Base-by-base conservation (phyloP, 257 asterid genomes). In the Solanum arcanum region DNA sequence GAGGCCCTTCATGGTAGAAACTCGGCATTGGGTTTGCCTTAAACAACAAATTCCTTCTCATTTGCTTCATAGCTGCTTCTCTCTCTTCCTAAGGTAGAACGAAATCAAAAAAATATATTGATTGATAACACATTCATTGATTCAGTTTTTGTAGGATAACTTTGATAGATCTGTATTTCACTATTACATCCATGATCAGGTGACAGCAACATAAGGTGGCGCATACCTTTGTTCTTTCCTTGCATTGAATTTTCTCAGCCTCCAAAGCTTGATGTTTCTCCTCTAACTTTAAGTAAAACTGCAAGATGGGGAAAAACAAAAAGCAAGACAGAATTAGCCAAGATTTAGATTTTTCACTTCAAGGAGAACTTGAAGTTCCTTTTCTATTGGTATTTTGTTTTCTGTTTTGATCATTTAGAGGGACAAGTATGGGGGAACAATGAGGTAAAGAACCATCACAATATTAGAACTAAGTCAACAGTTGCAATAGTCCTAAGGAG, bases 1-100 rank as follows among this genome's bases (percentile, higher is more conserved):
- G 98, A 11, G 96, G 98, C 20, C 96, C 98, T 37, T 96, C 99
- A 25, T 94, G 94, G 91, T 96, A 96, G 92, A 96, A 96, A 93
- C 94, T 93, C 78, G 99, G 99, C 99, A 96, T 92, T 18, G 99
- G 98, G 92, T 90, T 92, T 70, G 99, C 99, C 91, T 95, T 96
- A 70, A 96, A 96, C 73, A 70, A 41, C 92, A 95, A 91, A 91
- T 91, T 93, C 90, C 90, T 96, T 88, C 98, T 90, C 80, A 95
- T 90, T 91, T 95, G 98, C 91, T 92, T 95, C 86, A 96, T 91
- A 86, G 98, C 95, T 64, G 94, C 95, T 88, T 95, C 95, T 64
- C 89, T 87, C 86, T 95, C 97, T 91, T 96, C 98, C 99, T 96
- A 86, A n/a, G 90, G 69, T 88, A 31, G 23, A 70, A 75, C 39